These are phyloP conservation scores for Rhazya stricta DNA, from an alignment of 257 asterid species.

Conservation along the genomic window DNA sequence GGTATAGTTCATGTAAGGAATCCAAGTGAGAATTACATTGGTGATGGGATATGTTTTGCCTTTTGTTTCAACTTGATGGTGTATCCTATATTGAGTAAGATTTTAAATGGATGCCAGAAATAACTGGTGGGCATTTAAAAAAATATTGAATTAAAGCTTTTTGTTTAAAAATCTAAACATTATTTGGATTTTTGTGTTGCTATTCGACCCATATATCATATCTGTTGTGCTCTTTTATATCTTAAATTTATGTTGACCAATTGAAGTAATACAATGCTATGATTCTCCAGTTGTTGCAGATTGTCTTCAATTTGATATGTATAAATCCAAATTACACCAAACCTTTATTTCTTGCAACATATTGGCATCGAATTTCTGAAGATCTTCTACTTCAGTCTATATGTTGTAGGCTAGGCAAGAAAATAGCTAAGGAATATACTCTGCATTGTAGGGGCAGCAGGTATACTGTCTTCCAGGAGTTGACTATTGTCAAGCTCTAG, in stretches of 20 bases:
- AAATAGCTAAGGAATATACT: background rate
- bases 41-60: background rate
- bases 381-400: background rate
- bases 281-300: background rate
- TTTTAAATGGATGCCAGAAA: conserved; percentile 1
- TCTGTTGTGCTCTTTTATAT: background rate
- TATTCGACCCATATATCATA: background rate
- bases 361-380: background rate
- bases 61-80: background rate
- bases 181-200: background rate
- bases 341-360: background rate
- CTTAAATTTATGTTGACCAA: background rate
- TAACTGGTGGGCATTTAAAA: background rate
- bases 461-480: background rate
- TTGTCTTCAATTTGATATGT: background rate
- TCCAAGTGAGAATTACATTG: background rate
- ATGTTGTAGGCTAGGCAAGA: background rate
- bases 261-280: background rate
- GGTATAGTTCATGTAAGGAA: background rate
- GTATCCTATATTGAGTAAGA: background rate
- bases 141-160: background rate
- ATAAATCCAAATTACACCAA: background rate
- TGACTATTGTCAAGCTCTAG: background rate
- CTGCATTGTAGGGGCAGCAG: background rate
- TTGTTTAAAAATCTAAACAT: background rate